Conservation (phyloP, 164 flowering plant species). For the Tetrastigma voinierianum region DNA sequence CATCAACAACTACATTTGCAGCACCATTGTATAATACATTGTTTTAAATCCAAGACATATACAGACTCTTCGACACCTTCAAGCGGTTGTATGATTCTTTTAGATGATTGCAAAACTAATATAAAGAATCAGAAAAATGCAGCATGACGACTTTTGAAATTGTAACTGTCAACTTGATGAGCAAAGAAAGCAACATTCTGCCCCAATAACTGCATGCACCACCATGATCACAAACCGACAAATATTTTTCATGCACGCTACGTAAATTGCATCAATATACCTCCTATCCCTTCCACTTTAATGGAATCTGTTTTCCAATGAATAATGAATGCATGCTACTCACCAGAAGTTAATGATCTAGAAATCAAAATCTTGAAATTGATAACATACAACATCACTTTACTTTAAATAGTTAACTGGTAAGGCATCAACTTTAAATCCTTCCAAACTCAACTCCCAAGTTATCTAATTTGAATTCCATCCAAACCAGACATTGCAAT, state of each 20-base stretch:
- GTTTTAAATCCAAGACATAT: too few relatives aligned
- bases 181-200: neutral
- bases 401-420: neutral
- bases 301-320: neutral
- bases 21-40: too few relatives aligned
- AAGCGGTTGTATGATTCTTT: too few relatives aligned
- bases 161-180: too few relatives aligned
- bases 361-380: neutral
- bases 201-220: neutral
- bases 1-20: too few relatives aligned
- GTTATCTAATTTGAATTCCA: neutral
- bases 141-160: neutral
- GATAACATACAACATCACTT: neutral
- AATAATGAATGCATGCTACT: neutral
- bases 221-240: neutral
- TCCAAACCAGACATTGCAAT: neutral
- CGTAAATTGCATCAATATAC: neutral
- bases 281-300: neutral
- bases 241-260: neutral
- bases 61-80: too few relatives aligned
- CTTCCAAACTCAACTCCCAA: too few relatives aligned
- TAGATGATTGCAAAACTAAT: too few relatives aligned
- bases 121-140: neutral
- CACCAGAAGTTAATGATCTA: neutral
- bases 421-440: neutral